phyloP scores from a whole-genome alignment of 2,329 filamentous ascomycete species.

The Rhinocladiella mackenziei region DNA sequence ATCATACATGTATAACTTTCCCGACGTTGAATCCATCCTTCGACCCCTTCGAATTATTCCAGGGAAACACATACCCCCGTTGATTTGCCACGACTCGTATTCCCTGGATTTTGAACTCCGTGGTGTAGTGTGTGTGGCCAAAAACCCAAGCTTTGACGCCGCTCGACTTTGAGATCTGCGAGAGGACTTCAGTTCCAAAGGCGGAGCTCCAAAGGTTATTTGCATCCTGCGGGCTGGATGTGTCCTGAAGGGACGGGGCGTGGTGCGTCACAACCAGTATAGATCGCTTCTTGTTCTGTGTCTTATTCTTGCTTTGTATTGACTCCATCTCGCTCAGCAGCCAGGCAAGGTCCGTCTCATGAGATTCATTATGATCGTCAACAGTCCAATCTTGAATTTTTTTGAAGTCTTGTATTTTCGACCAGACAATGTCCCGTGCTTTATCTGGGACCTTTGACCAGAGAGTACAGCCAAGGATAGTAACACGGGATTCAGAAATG shows the following conservation, averaged over 20 bases:
- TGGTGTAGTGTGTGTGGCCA: conserved; percentile 46
- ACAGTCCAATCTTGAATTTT: conserved; percentile 53
- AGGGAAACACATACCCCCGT: conserved; percentile 41
- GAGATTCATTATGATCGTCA: conserved; percentile 47
- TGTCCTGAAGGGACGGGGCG: conserved; percentile 49
- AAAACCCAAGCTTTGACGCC: conserved; percentile 43
- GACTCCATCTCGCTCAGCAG: conserved; percentile 40
- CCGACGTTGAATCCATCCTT: no score
- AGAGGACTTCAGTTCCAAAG: conserved; percentile 52
- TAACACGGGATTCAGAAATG: conserved; percentile 39
- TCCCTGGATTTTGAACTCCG: conserved; percentile 37
- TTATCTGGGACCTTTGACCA: conserved; percentile 51
- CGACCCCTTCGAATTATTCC: no score
- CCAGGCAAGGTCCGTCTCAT: conserved; percentile 51
- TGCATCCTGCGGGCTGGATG: conserved; percentile 49
- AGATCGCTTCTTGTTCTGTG: conserved; percentile 1
- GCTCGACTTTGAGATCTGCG: conserved; percentile 12
- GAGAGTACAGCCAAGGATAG: conserved; percentile 55
- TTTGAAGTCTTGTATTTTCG: conserved; percentile 52
- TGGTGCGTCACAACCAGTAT: conserved; percentile 57
- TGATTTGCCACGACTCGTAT: conserved; percentile 45
- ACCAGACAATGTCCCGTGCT: conserved; percentile 39
- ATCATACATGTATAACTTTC: no score
- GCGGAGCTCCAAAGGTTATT: conserved; percentile 47
- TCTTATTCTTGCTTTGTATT: conserved; percentile 7